Conservation (phyloP, 2,329 filamentous ascomycete species). For the Graphilbum ipis-grandicollis region DNA sequence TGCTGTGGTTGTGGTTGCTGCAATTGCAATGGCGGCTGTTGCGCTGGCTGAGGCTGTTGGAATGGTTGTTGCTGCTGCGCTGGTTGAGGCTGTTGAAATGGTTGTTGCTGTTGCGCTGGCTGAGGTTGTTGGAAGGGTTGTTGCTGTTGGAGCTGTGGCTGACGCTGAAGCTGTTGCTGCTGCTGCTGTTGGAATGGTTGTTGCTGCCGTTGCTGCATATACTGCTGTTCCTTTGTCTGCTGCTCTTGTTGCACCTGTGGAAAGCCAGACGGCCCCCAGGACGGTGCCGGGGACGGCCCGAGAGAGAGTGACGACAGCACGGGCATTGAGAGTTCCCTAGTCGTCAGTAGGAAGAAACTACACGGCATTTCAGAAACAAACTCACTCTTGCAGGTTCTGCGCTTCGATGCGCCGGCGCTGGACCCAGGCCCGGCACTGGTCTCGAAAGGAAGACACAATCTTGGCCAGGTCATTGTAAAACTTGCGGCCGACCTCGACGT, state of each 20-base stretch:
- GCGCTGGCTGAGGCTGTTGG: constrained; percentile 3
- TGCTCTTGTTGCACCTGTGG: constrained; percentile 10
- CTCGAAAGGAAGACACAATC: constrained; percentile 68
- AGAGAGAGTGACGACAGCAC: constrained; percentile 26
- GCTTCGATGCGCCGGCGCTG: constrained; percentile 70
- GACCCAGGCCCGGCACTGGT: constrained; percentile 60
- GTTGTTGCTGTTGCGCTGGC: constrained; percentile 1
- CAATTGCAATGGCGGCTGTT: constrained; percentile 1
- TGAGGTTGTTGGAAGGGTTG: constrained; percentile 4
- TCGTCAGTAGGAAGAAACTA: constrained; percentile 4
- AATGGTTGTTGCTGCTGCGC: background rate
- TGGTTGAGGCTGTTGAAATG: constrained; percentile 6
- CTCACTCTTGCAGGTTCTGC: constrained; percentile 56
- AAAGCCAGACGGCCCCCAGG: constrained; percentile 6
- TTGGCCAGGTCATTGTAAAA: constrained; percentile 94
- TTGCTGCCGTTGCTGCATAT: constrained; percentile 20
- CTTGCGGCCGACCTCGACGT: constrained; percentile 78
- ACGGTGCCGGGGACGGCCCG: too few species aligned
- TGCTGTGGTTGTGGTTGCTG: constrained; percentile 6
- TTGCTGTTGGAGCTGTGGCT: constrained; percentile 1
- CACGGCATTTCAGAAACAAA: constrained; percentile 4
- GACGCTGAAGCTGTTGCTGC: constrained; percentile 14
- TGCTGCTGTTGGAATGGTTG: constrained; percentile 3
- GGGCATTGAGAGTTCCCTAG: constrained; percentile 34
- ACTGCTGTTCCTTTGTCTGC: constrained; percentile 6